Conservation (phyloP, 2,329 filamentous ascomycete genomes). For the Cercospora nicotianae region DNA sequence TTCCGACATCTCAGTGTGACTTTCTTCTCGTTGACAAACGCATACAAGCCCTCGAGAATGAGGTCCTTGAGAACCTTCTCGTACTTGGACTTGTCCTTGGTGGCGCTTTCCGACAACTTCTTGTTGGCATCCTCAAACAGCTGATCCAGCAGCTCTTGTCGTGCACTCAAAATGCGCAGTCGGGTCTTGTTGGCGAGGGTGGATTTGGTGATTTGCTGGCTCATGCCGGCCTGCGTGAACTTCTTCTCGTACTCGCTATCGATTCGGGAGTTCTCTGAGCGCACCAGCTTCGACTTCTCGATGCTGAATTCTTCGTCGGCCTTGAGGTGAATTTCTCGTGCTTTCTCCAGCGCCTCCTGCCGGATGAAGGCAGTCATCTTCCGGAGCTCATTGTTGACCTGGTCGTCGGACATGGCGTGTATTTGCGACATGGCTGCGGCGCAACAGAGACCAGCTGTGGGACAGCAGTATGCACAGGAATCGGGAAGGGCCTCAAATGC, state of each 20-base stretch:
- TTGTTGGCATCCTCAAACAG: constrained; percentile 81
- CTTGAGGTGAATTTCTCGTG: constrained; percentile 95
- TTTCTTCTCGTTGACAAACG: constrained; percentile 72
- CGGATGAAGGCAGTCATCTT: constrained; percentile 99
- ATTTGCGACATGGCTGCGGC: constrained; percentile 75
- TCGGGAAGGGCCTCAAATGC: background rate
- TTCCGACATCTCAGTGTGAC: constrained; percentile 74
- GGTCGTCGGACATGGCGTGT: constrained; percentile 93
- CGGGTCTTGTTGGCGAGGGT: constrained; percentile 95
- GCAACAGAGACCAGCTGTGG: background rate
- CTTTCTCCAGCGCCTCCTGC: constrained; percentile 96
- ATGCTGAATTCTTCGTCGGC: constrained; percentile 99
- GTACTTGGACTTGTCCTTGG: constrained; percentile 73
- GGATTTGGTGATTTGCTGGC: constrained; percentile 96
- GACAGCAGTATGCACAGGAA: background rate
- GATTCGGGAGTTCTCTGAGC: constrained; percentile 89
- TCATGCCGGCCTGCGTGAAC: constrained; percentile 98
- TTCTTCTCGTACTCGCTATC: constrained; percentile 96
- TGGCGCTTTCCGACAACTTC: constrained; percentile 60
- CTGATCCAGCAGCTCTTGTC: constrained; percentile 86
- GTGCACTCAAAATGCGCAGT: constrained; percentile 79
- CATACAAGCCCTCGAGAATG: constrained; percentile 86
- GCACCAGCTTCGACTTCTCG: constrained; percentile 98
- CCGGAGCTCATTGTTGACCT: constrained; percentile 97
- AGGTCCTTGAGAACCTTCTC: constrained; percentile 73